Evolutionary conservation across 169 alveolate genomes (phyloP).

Genomic region (Plasmodium ovale): DNA sequence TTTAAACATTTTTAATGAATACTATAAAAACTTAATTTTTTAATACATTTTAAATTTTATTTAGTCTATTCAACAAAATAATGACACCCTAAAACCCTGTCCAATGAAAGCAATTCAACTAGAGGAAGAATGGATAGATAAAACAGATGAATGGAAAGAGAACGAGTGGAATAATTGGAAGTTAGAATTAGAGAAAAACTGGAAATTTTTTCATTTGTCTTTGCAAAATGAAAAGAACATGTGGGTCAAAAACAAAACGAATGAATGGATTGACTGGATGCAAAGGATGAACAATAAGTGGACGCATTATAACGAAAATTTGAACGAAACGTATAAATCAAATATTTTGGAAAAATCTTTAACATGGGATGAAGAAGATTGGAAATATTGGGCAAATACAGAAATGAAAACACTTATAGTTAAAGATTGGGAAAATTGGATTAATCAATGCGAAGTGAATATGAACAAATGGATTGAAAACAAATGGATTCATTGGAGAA

Average conservation of each 20-base stretch:
- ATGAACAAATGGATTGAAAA: background rate
- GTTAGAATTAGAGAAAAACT: background rate
- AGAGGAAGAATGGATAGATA: background rate
- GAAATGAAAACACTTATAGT: background rate
- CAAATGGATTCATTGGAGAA: slow-evolving; percentile 11
- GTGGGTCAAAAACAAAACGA: background rate
- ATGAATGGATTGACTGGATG: slow-evolving; percentile 15
- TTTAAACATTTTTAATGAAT: background rate
- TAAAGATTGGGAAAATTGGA: slow-evolving; percentile 16
- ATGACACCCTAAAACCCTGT: background rate
- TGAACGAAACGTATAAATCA: background rate
- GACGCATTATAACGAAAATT: background rate
- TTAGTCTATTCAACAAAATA: slow-evolving; percentile 11
- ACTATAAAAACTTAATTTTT: background rate
- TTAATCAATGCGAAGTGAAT: background rate
- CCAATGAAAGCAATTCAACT: background rate
- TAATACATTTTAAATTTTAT: background rate
- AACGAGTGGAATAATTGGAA: background rate
- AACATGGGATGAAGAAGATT: background rate
- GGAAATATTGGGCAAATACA: background rate
- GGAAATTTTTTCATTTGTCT: background rate
- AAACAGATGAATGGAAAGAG: background rate
- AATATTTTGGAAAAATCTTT: background rate
- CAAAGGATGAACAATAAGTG: background rate
- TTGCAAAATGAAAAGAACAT: background rate